Evolutionary conservation across 2,329 filamentous ascomycete species (phyloP), one percentile per base, ranked within the genome.

Genomic region (Cadophora sp.): DNA sequence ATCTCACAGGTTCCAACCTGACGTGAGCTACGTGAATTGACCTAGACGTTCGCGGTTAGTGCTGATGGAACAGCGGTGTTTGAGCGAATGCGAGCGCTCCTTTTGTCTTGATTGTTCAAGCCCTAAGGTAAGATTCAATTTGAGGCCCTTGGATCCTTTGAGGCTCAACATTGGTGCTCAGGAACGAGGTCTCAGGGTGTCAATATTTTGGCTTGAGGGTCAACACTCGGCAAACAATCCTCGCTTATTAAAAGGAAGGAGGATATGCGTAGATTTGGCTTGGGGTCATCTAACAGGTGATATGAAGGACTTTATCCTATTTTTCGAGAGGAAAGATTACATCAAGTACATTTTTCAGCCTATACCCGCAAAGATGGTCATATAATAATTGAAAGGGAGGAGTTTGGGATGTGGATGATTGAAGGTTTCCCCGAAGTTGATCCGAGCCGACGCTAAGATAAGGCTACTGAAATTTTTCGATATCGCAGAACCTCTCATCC

Each of bases 391-490:
- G n/a, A n/a, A n/a, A n/a, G n/a, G n/a, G n/a, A n/a, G n/a, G n/a
- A n/a, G n/a, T n/a, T n/a, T n/a, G n/a, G n/a, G n/a, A 39, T 39
- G 5, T 6, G 36, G 36, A 39, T 3, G 8, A 45, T 6, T 2
- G 4, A 11, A 48, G n/a, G 55, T 41, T 58, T 2, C 11, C n/a
- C 55, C 55, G 55, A 58, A 27, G 55, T 43, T 18, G 20, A 43
- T 16, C 36, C 36, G 33, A 43, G 20, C 30, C 55, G 55, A 50
- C 63, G 65, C 65, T 67, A 69, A 69, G 68, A 70, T 70, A 70
- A 70, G 58, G 22, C 14, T 2, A 66, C 16, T 39, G 64, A 68
- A 67, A 53, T 68, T 68, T 70, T 68, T 68, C 27, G 62, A 51
- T 61, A 64, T 66, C 66, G 24, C 5, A 45, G n/a, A 11, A 43